Percentiles rank a stretch among this genome's conserved stretches.
phyloP scores from a whole-genome alignment of 495 filamentous ascomycete genomes.

The Aspergillus campestris region DNA sequence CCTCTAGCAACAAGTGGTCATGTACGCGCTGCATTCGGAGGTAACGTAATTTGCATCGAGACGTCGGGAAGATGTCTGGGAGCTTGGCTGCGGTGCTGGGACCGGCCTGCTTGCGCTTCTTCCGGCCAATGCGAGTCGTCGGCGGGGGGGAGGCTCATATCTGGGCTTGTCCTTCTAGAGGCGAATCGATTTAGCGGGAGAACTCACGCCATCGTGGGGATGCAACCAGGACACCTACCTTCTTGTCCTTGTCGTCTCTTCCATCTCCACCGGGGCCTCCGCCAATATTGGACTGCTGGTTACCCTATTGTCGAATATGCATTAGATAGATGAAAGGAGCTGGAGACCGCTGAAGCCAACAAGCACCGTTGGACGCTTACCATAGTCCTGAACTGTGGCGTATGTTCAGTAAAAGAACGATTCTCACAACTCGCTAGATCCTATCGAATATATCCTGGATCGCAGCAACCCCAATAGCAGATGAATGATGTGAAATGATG shows the following conservation, averaged over 20 bases:
- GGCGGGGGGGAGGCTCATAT: conserved; percentile 96
- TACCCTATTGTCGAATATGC: conserved; percentile 33
- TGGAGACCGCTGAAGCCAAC: conserved; percentile 2
- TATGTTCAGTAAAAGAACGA: not conserved
- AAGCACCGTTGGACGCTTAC: conserved; percentile 17
- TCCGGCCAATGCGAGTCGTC: conserved; percentile 94
- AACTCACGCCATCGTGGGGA: conserved; percentile 14
- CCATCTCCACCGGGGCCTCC: conserved; percentile 62
- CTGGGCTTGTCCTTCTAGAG: conserved; percentile 94
- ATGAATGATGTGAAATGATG: too few relatives aligned
- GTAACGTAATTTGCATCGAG: conserved; percentile 92
- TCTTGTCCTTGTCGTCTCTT: conserved; percentile 86
- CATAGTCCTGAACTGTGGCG: conserved; percentile 20
- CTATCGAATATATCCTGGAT: too few relatives aligned
- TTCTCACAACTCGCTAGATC: too few relatives aligned
- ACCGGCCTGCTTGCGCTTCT: conserved; percentile 90
- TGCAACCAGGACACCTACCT: conserved; percentile 48
- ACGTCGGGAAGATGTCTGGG: conserved; percentile 85
- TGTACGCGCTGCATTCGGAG: conserved; percentile 98
- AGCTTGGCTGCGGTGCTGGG: conserved; percentile 92
- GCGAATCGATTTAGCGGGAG: not conserved
- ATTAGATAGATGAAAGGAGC: conserved; percentile 15
- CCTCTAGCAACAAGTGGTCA: conserved; percentile 92
- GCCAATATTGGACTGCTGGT: conserved; percentile 83
- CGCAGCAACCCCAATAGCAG: too few relatives aligned